These are phyloP conservation scores for Leucaena leucocephala DNA, from an alignment of 306 rosid species.

Conservation along the genomic window DNA sequence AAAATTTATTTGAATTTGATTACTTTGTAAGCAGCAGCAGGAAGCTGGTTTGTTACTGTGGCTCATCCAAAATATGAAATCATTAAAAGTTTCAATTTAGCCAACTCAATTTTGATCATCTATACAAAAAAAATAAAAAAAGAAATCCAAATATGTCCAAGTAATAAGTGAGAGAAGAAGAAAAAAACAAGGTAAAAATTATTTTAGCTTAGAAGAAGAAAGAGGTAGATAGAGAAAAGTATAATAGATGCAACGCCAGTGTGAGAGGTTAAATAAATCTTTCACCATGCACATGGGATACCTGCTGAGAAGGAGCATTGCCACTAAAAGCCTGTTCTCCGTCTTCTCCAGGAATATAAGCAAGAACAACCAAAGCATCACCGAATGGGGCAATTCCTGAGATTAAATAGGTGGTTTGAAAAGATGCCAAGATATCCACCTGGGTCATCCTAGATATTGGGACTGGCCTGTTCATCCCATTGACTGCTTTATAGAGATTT, in stretches of 20 bases:
- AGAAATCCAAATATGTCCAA: no score
- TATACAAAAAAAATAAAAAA: background rate
- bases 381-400: conserved; percentile 98
- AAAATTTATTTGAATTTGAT: conserved; percentile 16
- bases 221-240: background rate
- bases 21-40: conserved; percentile 29
- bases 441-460: conserved; percentile 69
- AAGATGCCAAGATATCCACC: conserved; percentile 98
- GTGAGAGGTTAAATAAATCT: conserved; percentile 25
- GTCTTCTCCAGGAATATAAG: conserved; percentile 88
- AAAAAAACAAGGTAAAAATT: no score
- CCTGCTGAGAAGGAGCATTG: conserved; percentile 78
- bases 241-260: conserved; percentile 13
- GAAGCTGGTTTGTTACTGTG: conserved; percentile 21
- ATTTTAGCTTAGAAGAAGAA: no score
- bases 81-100: conserved; percentile 19
- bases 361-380: conserved; percentile 90
- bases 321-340: conserved; percentile 86
- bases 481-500: conserved; percentile 58
- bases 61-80: conserved; percentile 31
- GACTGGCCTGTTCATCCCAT: conserved; percentile 66
- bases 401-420: conserved; percentile 86
- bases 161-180: no score
- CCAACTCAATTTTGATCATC: conserved; percentile 21
- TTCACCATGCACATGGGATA: conserved; percentile 40